Percentiles rank a stretch among this genome's conserved stretches.
These are phyloP conservation scores for Silene noctiflora DNA, from an alignment of 179 eudicot genomes.

Conservation along the genomic window DNA sequence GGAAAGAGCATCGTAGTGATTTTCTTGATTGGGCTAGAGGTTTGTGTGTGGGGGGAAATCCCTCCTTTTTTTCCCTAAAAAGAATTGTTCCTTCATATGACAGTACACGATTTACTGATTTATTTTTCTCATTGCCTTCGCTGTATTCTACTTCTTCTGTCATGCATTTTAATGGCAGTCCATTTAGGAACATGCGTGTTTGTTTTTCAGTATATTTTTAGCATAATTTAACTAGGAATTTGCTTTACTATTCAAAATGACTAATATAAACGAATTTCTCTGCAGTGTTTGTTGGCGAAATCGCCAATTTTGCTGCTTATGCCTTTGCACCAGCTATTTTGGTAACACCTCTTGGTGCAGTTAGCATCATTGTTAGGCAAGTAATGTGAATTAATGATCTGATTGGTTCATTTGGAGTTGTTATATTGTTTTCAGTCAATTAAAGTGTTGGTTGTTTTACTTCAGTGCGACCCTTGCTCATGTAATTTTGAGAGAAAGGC, in stretches of 20 bases:
- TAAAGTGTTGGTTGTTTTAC: conserved; percentile 17
- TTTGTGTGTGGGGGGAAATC: no score
- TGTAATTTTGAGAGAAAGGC: conserved; percentile 58
- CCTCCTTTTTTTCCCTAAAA: no score
- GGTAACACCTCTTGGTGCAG: conserved; percentile 93
- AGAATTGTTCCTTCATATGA: background rate
- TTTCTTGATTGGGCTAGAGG: background rate
- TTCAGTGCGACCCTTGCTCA: conserved; percentile 86
- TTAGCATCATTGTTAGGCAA: conserved; percentile 87
- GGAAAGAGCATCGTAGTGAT: background rate
- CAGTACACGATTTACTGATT: background rate
- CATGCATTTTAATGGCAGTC: background rate
- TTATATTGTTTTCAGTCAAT: conserved; percentile 7
- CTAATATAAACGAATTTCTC: conserved; percentile 31
- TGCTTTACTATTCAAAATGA: conserved; percentile 1
- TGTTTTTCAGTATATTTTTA: no score
- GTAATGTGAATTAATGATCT: conserved; percentile 15
- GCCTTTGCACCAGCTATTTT: conserved; percentile 92
- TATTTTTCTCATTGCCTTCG: background rate
- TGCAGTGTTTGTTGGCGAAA: conserved; percentile 58
- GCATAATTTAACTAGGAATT: background rate
- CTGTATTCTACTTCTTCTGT: background rate
- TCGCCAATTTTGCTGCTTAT: conserved; percentile 85
- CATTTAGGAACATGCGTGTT: background rate
- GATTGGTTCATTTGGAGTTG: background rate